phyloP scores from a whole-genome alignment of 2,329 filamentous ascomycete genomes.

The Pyrenochaeta sp. region DNA sequence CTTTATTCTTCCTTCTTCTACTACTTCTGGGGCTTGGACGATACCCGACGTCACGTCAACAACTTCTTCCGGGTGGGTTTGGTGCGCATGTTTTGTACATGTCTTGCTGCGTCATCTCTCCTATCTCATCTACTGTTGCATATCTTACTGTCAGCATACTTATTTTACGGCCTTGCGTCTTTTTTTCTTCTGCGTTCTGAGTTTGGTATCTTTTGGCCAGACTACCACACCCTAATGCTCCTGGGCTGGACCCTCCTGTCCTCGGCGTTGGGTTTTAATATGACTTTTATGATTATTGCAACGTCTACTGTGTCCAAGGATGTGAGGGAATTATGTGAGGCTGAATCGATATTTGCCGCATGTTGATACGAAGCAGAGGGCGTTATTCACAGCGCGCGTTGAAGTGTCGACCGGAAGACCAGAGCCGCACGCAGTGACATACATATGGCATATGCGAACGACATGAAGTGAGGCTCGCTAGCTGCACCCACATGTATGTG shows the following conservation, averaged over 20 bases:
- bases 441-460: constrained; percentile 3
- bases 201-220: constrained; percentile 32
- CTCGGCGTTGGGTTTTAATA: constrained; percentile 23
- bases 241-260: constrained; percentile 34
- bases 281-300: constrained; percentile 16
- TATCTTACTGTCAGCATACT: constrained; percentile 17
- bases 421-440: too few relatives aligned
- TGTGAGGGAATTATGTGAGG: constrained; percentile 8
- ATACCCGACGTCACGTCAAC: constrained; percentile 31
- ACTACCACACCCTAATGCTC: constrained; percentile 31
- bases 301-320: not conserved
- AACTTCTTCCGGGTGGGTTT: constrained; percentile 22
- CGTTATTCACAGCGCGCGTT: not conserved
- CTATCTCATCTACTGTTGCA: constrained; percentile 9
- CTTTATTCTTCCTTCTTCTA: constrained; percentile 12
- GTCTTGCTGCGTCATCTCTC: constrained; percentile 12
- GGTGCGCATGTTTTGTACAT: constrained; percentile 23
- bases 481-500: constrained; percentile 6
- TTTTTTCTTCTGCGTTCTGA: constrained; percentile 11
- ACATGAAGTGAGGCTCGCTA: constrained; percentile 25
- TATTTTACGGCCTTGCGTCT: constrained; percentile 16
- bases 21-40: constrained; percentile 26
- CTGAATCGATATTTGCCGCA: constrained; percentile 1
- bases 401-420: not conserved
- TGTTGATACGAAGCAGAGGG: not conserved